Evolutionary conservation across 1,139 yeast genomes (phyloP), one percentile per base, ranked within the genome.

Genomic region (Diutina mesorugosa): DNA sequence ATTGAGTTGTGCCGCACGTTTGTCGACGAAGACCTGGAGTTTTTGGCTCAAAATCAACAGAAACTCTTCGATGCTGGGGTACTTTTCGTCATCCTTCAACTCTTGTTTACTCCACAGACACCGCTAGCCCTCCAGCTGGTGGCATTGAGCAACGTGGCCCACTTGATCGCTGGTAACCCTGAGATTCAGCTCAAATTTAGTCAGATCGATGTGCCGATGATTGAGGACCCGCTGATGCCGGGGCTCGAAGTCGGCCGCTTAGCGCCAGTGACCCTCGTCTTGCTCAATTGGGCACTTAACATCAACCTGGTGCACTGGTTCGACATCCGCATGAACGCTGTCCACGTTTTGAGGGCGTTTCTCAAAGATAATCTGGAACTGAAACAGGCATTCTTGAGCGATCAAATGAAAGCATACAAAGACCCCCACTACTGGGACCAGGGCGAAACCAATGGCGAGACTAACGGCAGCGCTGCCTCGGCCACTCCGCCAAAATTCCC

Each of bases 201-300:
- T 3, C 83, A 83, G 58, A 84, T 91, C 28, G 98, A 93, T 67
- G 97, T 93, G 6, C 99, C 99, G 0, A 89, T 85, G 65, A 74
- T 90, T 59, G 97, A 32, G 7, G 53, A 90, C 65, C 90, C 97
- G 8, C 78, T 89, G n/a, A 69, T 86, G 59, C 88, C 90, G 5
- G 77, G 72, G 57, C 62, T 71, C 16, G 78, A 75, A 57, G 56
- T 65, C 0, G 72, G 66, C 56, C 63, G 60, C 55, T 64, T 70
- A 0, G 67, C 84, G 8, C 95, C 97, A 0, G 95, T 88, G 0
- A 77, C 88, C 0, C 76, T 80, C 47, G 90, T 95, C 0, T 73
- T 93, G 56, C 67, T 91, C 47, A 85, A 87, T 61, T 93, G 98
- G 98, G 78, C 90, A 41, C 71, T 91, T 14, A 77, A 74, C 59